A percentile compares a stretch with the other conserved stretches of the same genome.
Conservation (phyloP, 345 rosid species). For the Gossypium anomalum region DNA sequence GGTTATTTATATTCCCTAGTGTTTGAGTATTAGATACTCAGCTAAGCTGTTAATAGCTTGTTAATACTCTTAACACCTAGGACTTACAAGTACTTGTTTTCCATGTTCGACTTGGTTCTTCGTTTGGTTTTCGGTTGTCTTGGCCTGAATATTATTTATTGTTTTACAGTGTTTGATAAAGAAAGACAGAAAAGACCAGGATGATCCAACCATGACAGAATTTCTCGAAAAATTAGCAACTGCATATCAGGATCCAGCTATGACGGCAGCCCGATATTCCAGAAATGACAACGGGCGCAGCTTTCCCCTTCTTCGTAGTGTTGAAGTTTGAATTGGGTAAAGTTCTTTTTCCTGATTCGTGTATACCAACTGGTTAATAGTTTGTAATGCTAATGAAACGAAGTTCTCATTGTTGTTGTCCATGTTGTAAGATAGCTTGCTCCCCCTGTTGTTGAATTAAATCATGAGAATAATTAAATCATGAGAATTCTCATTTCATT, state of each 20-base stretch:
- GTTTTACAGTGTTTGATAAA: constrained; percentile 65
- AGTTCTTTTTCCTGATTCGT: not conserved
- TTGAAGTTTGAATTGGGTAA: constrained; percentile 18
- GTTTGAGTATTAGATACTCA: no score
- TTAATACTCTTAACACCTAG: no score
- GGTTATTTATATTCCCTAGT: not conserved
- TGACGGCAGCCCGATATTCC: constrained; percentile 37
- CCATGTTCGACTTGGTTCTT: not conserved
- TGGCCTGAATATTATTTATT: constrained; percentile 19
- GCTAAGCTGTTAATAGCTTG: no score
- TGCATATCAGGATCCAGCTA: constrained; percentile 73
- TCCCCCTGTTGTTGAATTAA: not conserved
- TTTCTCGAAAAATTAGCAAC: constrained; percentile 52
- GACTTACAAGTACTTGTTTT: not conserved
- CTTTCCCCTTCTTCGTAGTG: constrained; percentile 47
- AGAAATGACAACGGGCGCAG: constrained; percentile 33
- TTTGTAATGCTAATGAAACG: not conserved
- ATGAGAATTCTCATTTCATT: not conserved
- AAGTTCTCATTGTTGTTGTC: no score
- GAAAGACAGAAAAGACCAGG: constrained; percentile 65
- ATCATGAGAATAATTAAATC: not conserved
- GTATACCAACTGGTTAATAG: not conserved
- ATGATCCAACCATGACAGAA: constrained; percentile 50
- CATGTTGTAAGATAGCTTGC: not conserved
- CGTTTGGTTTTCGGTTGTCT: not conserved